phyloP scores from a whole-genome alignment of 257 asterid species.

The Nicotiana sylvestris region DNA sequence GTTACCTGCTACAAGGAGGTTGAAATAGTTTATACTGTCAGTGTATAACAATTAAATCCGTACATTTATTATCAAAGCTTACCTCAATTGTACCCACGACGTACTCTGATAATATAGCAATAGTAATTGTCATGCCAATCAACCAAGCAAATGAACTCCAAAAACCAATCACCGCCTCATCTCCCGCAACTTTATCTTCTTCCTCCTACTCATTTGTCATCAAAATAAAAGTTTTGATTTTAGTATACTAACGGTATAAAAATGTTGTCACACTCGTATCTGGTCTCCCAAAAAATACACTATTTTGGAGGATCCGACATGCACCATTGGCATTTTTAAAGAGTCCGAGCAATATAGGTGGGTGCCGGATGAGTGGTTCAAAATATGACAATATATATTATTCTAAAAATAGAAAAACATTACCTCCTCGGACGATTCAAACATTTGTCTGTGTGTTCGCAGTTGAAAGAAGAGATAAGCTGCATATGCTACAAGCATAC shows the following conservation, averaged over 20 bases:
- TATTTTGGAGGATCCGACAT: too few species aligned
- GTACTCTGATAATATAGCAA: constrained; percentile 37
- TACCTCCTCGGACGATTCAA: constrained; percentile 33
- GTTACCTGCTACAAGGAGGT: too few species aligned
- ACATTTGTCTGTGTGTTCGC: constrained; percentile 25
- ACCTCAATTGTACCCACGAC: constrained; percentile 50
- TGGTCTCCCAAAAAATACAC: too few species aligned
- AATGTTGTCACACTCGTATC: too few species aligned
- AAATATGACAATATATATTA: too few species aligned
- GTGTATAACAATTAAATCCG: too few species aligned
- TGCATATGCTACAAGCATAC: constrained; percentile 37
- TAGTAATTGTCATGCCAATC: constrained; percentile 29
- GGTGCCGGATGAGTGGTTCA: too few species aligned
- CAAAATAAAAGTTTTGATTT: background rate
- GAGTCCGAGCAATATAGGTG: too few species aligned
- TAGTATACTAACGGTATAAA: background rate
- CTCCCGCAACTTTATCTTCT: constrained; percentile 15
- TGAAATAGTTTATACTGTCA: too few species aligned
- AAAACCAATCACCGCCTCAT: constrained; percentile 31
- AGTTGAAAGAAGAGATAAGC: constrained; percentile 43
- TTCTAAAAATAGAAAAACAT: too few species aligned
- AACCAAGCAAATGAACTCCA: constrained; percentile 43
- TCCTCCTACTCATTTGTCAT: constrained; percentile 5
- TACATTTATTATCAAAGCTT: background rate
- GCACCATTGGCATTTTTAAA: too few species aligned